Conservation (phyloP, 208 protist species). For the Leishmania aethiopica region DNA sequence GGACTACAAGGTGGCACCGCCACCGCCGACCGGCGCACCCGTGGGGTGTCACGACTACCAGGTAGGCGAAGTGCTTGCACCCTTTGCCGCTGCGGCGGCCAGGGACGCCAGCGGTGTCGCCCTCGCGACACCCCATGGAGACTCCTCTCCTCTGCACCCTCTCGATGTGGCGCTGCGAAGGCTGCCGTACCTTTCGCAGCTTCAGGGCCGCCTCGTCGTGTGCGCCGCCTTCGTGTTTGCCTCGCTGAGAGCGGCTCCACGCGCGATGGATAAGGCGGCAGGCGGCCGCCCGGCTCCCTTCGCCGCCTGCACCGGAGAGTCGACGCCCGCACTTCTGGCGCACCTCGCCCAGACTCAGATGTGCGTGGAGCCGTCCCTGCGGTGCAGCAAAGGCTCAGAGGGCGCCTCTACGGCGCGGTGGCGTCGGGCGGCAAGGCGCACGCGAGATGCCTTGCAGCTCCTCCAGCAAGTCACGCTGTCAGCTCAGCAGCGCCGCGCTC, state of each 20-base stretch:
- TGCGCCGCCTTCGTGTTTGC: conserved; percentile 17
- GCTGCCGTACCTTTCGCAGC: conserved; percentile 3
- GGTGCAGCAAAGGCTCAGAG: not conserved
- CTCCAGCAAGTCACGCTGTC: conserved; percentile 6
- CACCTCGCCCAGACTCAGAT: not conserved
- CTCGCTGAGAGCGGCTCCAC: not conserved
- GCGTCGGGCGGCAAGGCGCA: conserved; percentile 12
- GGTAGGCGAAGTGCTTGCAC: conserved; percentile 10
- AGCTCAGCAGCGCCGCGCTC: not conserved
- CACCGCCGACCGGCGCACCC: not conserved
- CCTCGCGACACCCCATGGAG: not conserved
- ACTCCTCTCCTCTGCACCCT: not conserved
- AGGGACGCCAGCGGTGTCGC: not conserved
- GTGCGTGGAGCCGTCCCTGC: not conserved
- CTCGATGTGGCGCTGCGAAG: conserved; percentile 16
- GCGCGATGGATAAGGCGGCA: not conserved
- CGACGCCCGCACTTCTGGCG: not conserved
- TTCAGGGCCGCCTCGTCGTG: conserved; percentile 22
- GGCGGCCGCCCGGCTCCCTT: not conserved
- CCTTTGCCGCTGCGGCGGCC: not conserved
- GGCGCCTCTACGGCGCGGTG: not conserved
- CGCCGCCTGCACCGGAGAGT: not conserved
- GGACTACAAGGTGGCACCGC: not conserved
- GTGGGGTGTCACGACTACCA: conserved; percentile 3
- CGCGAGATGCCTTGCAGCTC: conserved; percentile 8